Evolutionary conservation across 2,329 filamentous ascomycete genomes (phyloP), one percentile per base, ranked within the genome.

Genomic region (Aspergillus pseudoglaucus): DNA sequence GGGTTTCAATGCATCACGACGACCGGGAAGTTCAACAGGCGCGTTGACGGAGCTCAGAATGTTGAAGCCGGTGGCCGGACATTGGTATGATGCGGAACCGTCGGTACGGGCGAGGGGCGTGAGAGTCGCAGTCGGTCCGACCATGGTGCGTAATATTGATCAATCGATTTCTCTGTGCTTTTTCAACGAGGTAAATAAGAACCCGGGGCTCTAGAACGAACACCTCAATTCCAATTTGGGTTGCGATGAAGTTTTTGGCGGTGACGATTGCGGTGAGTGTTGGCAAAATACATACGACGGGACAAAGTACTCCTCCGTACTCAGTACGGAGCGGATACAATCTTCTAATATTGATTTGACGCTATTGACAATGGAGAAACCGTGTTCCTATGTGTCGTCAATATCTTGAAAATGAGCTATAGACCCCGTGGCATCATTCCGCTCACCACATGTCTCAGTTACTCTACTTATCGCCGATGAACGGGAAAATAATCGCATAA

Each of bases 1-100:
- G 6, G 93, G 87, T 56, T 93, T 82, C 67, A 97, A 89, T 20
- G 68, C 62, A 64, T 98, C 91, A 60, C 88, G 83, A 60, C 90
- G 82, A 58, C 84, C 68, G 12, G 68, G 83, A 14, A 91, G 88
- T 73, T 98, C 93, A 57, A 97, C 82, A 14, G 93, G 93, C 0
- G 91, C 93, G 69, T 95, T 97, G 56, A 95, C 89, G 12, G 88
- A 85, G 47, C 86, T 87, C 46, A 94, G 81, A 54, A 97, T 80
- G 40, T 84, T 85, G 69, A 90, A 95, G 43, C 89, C 87, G 4
- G 66, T 69, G 8, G 60, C 57, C 14, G 67, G 67, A 42, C 68
- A 72, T 54, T 63, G 65, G 54, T 70, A 71, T 39, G 63, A 63
- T 18, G 69, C 66, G 20, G 69, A 72, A 27, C 69, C 69, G 48